A percentile compares a stretch with the other conserved stretches of the same genome.
Evolutionary conservation across 208 protist genomes (phyloP).

Genomic region (Vickermania spadyakhi): DNA sequence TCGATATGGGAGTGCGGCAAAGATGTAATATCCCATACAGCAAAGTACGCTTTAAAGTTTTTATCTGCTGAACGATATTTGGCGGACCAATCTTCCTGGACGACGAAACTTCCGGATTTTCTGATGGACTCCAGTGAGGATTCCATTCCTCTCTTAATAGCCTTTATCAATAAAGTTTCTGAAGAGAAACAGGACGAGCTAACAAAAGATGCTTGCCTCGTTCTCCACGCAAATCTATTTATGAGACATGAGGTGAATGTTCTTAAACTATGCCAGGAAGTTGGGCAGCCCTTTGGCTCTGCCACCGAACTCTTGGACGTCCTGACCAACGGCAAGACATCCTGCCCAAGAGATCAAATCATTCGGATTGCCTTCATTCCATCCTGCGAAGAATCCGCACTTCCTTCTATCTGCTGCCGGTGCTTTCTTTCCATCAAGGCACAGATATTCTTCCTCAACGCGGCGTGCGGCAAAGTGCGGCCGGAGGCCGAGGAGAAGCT

Average conservation of each 20-base stretch:
- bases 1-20: conserved; percentile 58
- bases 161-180: conserved; percentile 16
- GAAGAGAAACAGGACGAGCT: conserved; percentile 14
- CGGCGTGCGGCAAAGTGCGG: conserved; percentile 25
- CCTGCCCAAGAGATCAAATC: conserved; percentile 11
- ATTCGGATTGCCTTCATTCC: conserved; percentile 29
- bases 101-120: conserved; percentile 32
- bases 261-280: conserved; percentile 10
- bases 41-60: conserved; percentile 45
- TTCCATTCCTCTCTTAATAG: conserved; percentile 37
- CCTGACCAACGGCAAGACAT: not conserved
- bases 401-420: conserved; percentile 47
- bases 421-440: conserved; percentile 56
- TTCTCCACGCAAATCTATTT: conserved; percentile 71
- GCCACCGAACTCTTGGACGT: conserved; percentile 7
- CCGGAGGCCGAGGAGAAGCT: conserved; percentile 34
- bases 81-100: conserved; percentile 64
- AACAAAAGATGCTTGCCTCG: conserved; percentile 18
- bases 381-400: conserved; percentile 18
- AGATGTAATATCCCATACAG: conserved; percentile 40
- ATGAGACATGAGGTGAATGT: conserved; percentile 20
- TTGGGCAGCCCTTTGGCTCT: conserved; percentile 19
- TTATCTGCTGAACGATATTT: conserved; percentile 36
- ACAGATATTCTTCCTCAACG: conserved; percentile 45
- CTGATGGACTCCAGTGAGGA: conserved; percentile 41